Percentiles rank a stretch among this genome's conserved stretches.
These are phyloP conservation scores for Phallus indusiatus DNA, from an alignment of 768 basidiomycete genomes.

Conservation along the genomic window DNA sequence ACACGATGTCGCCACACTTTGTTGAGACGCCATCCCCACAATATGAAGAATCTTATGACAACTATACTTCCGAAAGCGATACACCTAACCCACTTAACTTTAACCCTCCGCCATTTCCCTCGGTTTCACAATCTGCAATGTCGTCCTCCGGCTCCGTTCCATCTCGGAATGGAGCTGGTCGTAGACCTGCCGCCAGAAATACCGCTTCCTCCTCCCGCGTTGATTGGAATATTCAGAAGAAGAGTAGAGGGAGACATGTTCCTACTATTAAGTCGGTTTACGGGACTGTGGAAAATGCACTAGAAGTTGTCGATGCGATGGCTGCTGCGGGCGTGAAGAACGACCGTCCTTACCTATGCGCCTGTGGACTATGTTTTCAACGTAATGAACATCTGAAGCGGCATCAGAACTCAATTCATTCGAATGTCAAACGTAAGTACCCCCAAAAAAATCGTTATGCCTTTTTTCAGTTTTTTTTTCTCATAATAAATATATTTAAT, in stretches of 20 bases:
- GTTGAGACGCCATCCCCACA: background rate
- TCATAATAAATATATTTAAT: no score
- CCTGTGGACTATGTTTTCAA: slow-evolving; percentile 82
- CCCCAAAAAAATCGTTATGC: slow-evolving; percentile 12
- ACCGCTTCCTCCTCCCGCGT: background rate
- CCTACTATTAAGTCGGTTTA: slow-evolving; percentile 12
- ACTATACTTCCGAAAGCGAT: background rate
- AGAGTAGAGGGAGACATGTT: slow-evolving; percentile 21
- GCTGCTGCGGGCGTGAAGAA: slow-evolving; percentile 4
- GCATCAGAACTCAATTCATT: slow-evolving; percentile 82
- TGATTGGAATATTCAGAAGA: slow-evolving; percentile 17
- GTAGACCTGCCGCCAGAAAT: background rate
- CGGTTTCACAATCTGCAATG: background rate
- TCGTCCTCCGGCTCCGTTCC: background rate
- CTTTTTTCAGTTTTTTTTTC: background rate
- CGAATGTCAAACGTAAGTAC: slow-evolving; percentile 87
- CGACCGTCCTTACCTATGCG: slow-evolving; percentile 58
- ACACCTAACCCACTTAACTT: background rate
- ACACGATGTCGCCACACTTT: background rate
- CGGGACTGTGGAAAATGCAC: background rate
- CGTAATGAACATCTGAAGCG: slow-evolving; percentile 86
- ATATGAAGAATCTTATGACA: background rate
- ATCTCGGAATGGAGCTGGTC: background rate
- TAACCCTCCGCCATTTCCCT: background rate
- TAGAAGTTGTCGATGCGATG: background rate